Evolutionary conservation across 2,329 filamentous ascomycete species (phyloP).

Genomic region (Claviceps arundinis): DNA sequence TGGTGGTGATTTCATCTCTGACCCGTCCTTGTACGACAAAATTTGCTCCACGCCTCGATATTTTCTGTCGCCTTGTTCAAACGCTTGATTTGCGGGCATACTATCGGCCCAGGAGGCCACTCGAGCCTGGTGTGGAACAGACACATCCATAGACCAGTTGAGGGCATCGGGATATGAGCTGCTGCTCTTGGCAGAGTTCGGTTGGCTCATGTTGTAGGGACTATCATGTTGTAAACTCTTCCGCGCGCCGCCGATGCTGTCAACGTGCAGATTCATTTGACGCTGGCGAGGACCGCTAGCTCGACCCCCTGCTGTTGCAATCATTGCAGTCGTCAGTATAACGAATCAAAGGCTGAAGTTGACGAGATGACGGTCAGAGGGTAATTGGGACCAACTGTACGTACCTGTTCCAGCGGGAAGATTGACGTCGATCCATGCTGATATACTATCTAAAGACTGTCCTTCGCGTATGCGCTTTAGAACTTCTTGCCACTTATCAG

Average conservation of each 20-base stretch:
- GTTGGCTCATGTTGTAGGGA: slow-evolving; percentile 37
- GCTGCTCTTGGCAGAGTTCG: slow-evolving; percentile 31
- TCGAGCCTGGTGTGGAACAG: slow-evolving; percentile 27
- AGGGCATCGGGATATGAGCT: slow-evolving; percentile 33
- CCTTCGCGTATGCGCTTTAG: slow-evolving; percentile 38
- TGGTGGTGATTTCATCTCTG: slow-evolving; percentile 28
- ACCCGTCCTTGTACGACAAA: slow-evolving; percentile 30
- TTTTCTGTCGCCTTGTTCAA: slow-evolving; percentile 17
- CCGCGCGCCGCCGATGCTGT: slow-evolving; percentile 17
- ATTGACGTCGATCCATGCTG: slow-evolving; percentile 35
- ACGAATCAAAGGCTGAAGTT: slow-evolving; percentile 1
- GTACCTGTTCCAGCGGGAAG: slow-evolving; percentile 18
- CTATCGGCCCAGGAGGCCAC: slow-evolving; percentile 38
- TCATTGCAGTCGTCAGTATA: slow-evolving; percentile 9
- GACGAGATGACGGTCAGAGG: slow-evolving; percentile 9
- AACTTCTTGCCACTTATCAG: slow-evolving; percentile 41
- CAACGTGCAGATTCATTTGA: slow-evolving; percentile 17
- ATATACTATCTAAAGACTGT: slow-evolving; percentile 40
- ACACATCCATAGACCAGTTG: slow-evolving; percentile 30
- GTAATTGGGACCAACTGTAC: slow-evolving; percentile 8
- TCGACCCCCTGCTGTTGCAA: slow-evolving; percentile 16
- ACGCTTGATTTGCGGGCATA: slow-evolving; percentile 20
- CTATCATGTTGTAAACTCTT: slow-evolving; percentile 30
- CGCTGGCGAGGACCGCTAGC: slow-evolving; percentile 1
- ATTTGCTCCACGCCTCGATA: slow-evolving; percentile 34